Base-by-base conservation (phyloP, 1,139 yeast species). In the Pneumocystis oryctolagi region DNA sequence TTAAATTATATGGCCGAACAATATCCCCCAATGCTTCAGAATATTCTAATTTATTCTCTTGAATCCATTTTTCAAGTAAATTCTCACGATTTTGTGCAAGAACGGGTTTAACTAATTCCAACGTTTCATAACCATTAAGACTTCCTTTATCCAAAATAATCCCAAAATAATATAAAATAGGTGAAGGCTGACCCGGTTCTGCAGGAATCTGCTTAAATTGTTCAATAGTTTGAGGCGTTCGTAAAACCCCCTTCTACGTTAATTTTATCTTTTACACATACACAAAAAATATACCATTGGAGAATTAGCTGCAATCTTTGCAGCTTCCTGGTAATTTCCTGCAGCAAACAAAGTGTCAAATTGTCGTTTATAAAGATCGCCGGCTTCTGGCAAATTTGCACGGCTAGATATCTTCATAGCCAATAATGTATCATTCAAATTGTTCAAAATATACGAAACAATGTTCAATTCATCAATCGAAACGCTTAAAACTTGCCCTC, bases 381-480 rank as follows among this genome's bases (percentile, higher is more conserved):
- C 98, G 60, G 97, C 98, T 67, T 98, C 99, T 61, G 96, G 94
- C 73, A 94, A 82, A 1, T 96, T 96, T 71, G 97, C 97, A 75
- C 97, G 87, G 9, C 96, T 83, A 28, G 97, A 95, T 68, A 94
- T 82, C 9, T 92, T 80, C 67, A 94, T 79, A 2, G 97, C 98
- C 71, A 94, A 79, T 35, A 87, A 82, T 37, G 92, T 89, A 71
- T 94, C 92, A 63, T 92, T 83, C 68, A 92, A 80, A 73, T 89
- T 89, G 70, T 86, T 86, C 74, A 92, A 80, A 61, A 94, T 85
- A 74, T 94, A 94, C 60, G 96, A 96, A 66, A 94, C 85, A 68
- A 92, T 84, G 71, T 87, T 87, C 65, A 84, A 85, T 69, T 84
- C 87, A 60, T 96, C 82, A 64, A 94, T 82, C 72, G 94, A 95